phyloP scores from a whole-genome alignment of 805 yeast genomes.

The Saccharomycopsis fibuligera region DNA sequence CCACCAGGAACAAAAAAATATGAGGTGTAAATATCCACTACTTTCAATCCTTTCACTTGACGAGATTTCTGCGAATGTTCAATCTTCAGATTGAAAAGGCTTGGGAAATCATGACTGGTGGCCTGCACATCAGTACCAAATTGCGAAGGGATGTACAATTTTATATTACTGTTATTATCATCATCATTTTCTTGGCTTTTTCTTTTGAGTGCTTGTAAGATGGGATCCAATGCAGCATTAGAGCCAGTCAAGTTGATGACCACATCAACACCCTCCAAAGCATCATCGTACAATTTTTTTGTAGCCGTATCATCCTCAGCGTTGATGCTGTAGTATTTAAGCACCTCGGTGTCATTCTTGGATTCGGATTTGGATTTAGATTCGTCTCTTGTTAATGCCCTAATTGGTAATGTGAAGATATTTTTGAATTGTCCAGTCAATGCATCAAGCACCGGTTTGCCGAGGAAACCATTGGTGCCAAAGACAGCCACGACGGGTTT shows the following conservation, averaged over 20 bases:
- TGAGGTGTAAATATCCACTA: conserved; percentile 38
- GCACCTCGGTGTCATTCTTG: too few relatives aligned
- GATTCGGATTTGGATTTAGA: too few relatives aligned
- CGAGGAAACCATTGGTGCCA: conserved; percentile 49
- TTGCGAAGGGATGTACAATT: conserved; percentile 28
- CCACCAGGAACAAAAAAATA: conserved; percentile 33
- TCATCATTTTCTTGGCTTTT: too few relatives aligned
- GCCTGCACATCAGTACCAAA: conserved; percentile 44
- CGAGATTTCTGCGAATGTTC: conserved; percentile 36
- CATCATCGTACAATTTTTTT: conserved; percentile 28
- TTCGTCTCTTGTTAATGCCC: conserved; percentile 45
- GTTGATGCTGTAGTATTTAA: too few relatives aligned
- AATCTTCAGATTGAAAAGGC: conserved; percentile 30
- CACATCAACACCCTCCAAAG: conserved; percentile 44
- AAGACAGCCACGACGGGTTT: conserved; percentile 39
- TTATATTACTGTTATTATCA: too few relatives aligned
- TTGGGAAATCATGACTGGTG: conserved; percentile 29
- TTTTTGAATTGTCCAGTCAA: conserved; percentile 38
- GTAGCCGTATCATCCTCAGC: conserved; percentile 28
- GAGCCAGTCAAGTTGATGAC: conserved; percentile 42
- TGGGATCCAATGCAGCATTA: conserved; percentile 29
- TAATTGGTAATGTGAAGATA: conserved; percentile 41
- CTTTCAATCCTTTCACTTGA: conserved; percentile 38
- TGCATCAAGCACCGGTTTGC: conserved; percentile 41
- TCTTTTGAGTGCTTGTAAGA: conserved; percentile 25